Evolutionary conservation across 1,139 yeast species (phyloP).

Genomic region (Nakaseomyces bracarensis): DNA sequence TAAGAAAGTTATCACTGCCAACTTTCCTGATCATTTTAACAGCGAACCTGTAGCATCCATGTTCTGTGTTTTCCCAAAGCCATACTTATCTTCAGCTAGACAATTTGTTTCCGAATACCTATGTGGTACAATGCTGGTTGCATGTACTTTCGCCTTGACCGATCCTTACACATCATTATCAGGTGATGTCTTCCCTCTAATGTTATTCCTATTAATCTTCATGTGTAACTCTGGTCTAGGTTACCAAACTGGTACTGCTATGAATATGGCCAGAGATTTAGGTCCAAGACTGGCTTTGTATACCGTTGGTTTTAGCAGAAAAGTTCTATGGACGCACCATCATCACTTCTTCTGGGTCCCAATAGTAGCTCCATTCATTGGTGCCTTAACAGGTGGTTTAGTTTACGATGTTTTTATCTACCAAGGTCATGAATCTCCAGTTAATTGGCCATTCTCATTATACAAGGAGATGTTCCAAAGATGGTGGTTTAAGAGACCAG

Average conservation of each 20-base stretch:
- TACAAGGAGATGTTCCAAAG: conserved; percentile 23
- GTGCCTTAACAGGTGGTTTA: conserved; percentile 39
- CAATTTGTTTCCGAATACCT: conserved; percentile 41
- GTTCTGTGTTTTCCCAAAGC: conserved; percentile 41
- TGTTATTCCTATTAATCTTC: conserved; percentile 38
- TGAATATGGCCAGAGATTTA: conserved; percentile 46
- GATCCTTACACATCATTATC: conserved; percentile 43
- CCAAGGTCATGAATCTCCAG: conserved; percentile 43
- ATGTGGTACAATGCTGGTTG: conserved; percentile 38
- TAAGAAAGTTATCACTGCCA: conserved; percentile 23
- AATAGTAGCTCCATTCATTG: conserved; percentile 39
- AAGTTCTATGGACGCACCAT: conserved; percentile 34
- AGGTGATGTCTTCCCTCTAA: conserved; percentile 39
- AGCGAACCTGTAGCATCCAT: conserved; percentile 31
- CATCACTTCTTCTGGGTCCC: conserved; percentile 46
- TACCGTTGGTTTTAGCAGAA: conserved; percentile 39
- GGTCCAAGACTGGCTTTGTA: conserved; percentile 44
- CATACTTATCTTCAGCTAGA: conserved; percentile 37
- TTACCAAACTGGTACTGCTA: conserved; percentile 45
- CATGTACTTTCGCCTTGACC: conserved; percentile 40
- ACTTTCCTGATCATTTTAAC: conserved; percentile 24
- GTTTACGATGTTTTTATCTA: conserved; percentile 41
- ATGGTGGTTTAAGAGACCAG: conserved; percentile 27
- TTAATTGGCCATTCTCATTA: conserved; percentile 35
- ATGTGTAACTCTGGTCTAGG: conserved; percentile 41